Base-by-base conservation (phyloP, 805 yeast species). In the Saccharomyces eubayanus region DNA sequence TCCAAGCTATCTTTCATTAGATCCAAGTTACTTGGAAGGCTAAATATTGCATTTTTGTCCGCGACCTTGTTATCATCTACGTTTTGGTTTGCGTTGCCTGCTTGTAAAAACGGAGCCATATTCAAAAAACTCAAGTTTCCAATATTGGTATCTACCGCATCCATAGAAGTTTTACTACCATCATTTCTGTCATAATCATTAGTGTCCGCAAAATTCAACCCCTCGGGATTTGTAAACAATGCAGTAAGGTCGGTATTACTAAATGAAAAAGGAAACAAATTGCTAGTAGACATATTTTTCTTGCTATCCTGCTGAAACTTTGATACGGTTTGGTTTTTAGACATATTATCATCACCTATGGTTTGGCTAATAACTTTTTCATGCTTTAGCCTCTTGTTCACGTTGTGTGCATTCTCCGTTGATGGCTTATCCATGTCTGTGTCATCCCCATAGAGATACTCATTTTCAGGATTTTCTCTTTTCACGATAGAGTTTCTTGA, bases 391-490 rank as follows among this genome's bases (percentile, higher is more conserved):
- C 24, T 27, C 6, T 50, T 50, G 28, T 45, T 50, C n/a, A 16
- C n/a, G 20, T 43, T 31, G 16, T 16, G 30, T 11, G 49, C n/a
- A 45, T 50, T 50, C 9, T 6, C 31, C 5, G 21, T 31, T 48
- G 47, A 20, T 20, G 28, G 12, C 20, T 48, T 16, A 28, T 20
- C 27, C 45, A 16, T 1, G 6, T 16, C 28, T 12, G 46, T 20
- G 31, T 28, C 10, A 46, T 46, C n/a, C 45, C 43, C 43, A 36
- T 36, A 36, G 16, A 36, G 43, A 16, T 36, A 36, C 10, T 36
- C 43, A 11, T 36, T 28, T 3, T 50, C 53, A 8, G 28, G 40
- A 14, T 60, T 55, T 56, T 54, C 31, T 50, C 49, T 41, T 52
- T 40, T 54, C 47, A 20, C 47, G 12, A 6, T 53, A 41, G 21